A percentile compares a stretch with the other conserved stretches of the same genome.
Evolutionary conservation across 1,284 basidiomycete species (phyloP).

Genomic region (Apiotrichum sp.): DNA sequence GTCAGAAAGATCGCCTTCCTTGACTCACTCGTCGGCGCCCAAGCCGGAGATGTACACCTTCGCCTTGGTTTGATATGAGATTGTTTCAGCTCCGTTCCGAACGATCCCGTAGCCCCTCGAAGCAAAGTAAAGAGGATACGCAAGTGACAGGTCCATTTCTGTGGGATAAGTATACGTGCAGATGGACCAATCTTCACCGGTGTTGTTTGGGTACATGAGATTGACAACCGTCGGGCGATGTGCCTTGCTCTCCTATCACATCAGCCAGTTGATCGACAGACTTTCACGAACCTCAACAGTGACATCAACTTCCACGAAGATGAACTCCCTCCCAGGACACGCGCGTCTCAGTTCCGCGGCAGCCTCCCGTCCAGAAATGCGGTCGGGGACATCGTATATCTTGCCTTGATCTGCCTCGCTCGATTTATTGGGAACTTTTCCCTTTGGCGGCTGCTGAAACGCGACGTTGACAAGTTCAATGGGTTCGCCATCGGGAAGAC

Average conservation of each 20-base stretch:
- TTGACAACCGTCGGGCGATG: constrained; percentile 58
- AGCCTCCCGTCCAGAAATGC: constrained; percentile 71
- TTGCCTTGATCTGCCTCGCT: too few species aligned
- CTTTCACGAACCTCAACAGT: constrained; percentile 55
- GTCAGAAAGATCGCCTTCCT: too few species aligned
- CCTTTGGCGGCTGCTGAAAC: constrained; percentile 76
- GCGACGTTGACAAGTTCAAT: constrained; percentile 95
- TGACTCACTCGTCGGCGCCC: constrained; percentile 74
- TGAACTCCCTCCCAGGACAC: constrained; percentile 73
- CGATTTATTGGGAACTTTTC: not conserved
- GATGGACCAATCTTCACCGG: constrained; percentile 34
- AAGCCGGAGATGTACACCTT: constrained; percentile 84
- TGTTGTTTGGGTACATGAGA: constrained; percentile 71
- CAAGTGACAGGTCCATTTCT: constrained; percentile 91
- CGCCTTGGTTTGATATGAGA: constrained; percentile 45
- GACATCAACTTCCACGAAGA: constrained; percentile 85
- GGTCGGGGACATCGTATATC: constrained; percentile 69
- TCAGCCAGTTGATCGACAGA: not conserved
- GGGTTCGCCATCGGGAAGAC: constrained; percentile 64
- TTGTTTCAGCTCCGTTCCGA: constrained; percentile 19
- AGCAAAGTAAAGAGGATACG: constrained; percentile 87
- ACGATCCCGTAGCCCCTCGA: constrained; percentile 66
- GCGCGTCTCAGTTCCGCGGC: constrained; percentile 65
- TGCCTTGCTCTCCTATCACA: constrained; percentile 53
- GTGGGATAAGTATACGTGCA: not conserved